These are phyloP conservation scores for Garcileccinum viscosum DNA, from an alignment of 1,284 basidiomycete genomes.

Conservation along the genomic window DNA sequence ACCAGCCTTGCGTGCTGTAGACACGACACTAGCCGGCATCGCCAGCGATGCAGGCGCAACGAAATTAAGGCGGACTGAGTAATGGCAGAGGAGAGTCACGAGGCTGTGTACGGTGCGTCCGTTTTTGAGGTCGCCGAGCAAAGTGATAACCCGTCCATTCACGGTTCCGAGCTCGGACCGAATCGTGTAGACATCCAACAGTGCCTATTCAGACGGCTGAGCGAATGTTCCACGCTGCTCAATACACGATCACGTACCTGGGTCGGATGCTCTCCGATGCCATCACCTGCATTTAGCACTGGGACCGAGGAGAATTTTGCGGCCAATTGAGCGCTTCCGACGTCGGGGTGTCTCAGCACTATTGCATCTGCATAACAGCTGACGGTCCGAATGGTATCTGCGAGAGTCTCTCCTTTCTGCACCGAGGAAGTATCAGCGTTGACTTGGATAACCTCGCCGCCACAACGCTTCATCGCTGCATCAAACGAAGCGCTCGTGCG, in stretches of 20 bases:
- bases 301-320: constrained; percentile 97
- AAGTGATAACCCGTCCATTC: constrained; percentile 93
- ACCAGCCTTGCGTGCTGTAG: constrained; percentile 84
- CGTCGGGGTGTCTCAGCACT: constrained; percentile 92
- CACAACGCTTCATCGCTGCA: constrained; percentile 98
- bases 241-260: constrained; percentile 61
- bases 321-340: constrained; percentile 89
- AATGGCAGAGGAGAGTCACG: constrained; percentile 90
- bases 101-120: constrained; percentile 97
- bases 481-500: constrained; percentile 98
- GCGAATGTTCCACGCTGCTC: neutral
- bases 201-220: constrained; percentile 56
- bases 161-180: constrained; percentile 98
- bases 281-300: constrained; percentile 96
- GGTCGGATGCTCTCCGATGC: constrained; percentile 96
- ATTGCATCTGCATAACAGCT: constrained; percentile 97
- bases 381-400: constrained; percentile 94
- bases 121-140: constrained; percentile 97
- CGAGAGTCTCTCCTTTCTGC: constrained; percentile 91
- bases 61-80: constrained; percentile 95
- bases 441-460: constrained; percentile 92
- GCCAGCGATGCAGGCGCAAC: constrained; percentile 90
- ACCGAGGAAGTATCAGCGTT: constrained; percentile 87
- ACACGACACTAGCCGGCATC: constrained; percentile 90
- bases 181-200: constrained; percentile 96